Conservation (phyloP, 1,139 yeast genomes). For the Sugiyamaella pinicola region DNA sequence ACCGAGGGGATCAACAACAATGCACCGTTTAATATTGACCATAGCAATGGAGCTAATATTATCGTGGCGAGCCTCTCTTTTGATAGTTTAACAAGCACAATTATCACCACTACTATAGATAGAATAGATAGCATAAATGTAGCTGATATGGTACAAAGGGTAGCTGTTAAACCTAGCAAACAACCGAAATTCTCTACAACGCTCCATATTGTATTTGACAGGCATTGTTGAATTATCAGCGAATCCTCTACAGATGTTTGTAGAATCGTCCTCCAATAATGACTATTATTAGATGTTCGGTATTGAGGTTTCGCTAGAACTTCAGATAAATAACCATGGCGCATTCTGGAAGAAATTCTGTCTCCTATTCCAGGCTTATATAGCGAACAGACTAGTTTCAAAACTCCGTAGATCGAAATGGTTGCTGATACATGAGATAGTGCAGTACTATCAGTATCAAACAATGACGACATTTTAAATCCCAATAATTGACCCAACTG, state of each 20-base stretch:
- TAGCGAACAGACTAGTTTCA: slow-evolving; percentile 3
- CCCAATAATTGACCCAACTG: slow-evolving; percentile 7
- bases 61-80: neutral
- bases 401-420: slow-evolving; percentile 2
- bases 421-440: neutral
- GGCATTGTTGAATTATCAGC: neutral
- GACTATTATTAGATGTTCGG: neutral
- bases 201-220: slow-evolving; percentile 4
- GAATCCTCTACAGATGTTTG: slow-evolving; percentile 4
- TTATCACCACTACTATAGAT: neutral
- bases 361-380: neutral
- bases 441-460: slow-evolving; percentile 15
- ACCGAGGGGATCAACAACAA: slow-evolving; percentile 8
- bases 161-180: neutral
- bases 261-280: neutral
- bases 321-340: slow-evolving; percentile 12
- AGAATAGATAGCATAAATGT: neutral
- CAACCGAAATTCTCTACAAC: slow-evolving; percentile 1
- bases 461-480: slow-evolving; percentile 6
- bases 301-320: neutral
- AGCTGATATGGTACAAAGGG: neutral
- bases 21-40: slow-evolving; percentile 2
- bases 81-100: neutral
- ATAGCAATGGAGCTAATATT: neutral
- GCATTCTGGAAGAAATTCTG: slow-evolving; percentile 14